These are phyloP conservation scores for Daedalea quercina DNA, from an alignment of 768 basidiomycete species.

Conservation along the genomic window DNA sequence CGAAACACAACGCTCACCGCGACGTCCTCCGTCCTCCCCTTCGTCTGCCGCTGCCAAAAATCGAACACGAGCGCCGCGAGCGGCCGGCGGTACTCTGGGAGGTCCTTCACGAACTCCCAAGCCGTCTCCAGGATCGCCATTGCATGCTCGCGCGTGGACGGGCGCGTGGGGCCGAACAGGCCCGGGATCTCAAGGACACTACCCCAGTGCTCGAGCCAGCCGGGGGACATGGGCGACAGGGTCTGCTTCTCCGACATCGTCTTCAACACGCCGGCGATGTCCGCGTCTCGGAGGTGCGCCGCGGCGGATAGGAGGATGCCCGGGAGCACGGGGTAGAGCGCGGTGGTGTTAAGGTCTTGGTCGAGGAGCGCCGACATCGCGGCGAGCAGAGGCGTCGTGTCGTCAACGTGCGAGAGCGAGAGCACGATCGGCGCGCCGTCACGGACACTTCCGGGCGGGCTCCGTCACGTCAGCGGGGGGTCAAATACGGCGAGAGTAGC, in stretches of 20 bases:
- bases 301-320: conserved; percentile 58
- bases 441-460: neutral
- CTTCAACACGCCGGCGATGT: conserved; percentile 54
- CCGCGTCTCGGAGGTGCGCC: conserved; percentile 61
- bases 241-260: conserved; percentile 64
- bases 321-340: conserved; percentile 55
- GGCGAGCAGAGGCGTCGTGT: conserved; percentile 51
- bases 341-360: conserved; percentile 46
- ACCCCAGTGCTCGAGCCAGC: conserved; percentile 68
- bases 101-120: conserved; percentile 64
- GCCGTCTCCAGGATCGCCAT: conserved; percentile 51
- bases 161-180: conserved; percentile 27
- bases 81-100: conserved; percentile 53
- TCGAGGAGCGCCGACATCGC: conserved; percentile 57
- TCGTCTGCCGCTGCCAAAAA: conserved; percentile 34
- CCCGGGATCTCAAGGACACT: conserved; percentile 42
- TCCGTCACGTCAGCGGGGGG: conserved; percentile 2
- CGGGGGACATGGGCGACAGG: conserved; percentile 62
- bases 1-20: conserved; percentile 39
- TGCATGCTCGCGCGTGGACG: conserved; percentile 47
- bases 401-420: conserved; percentile 20
- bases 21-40: conserved; percentile 23
- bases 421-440: neutral
- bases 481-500: neutral
- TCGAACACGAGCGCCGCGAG: conserved; percentile 48